Conservation (phyloP, 2,329 filamentous ascomycete species). For the Plenodomus biglobosus region DNA sequence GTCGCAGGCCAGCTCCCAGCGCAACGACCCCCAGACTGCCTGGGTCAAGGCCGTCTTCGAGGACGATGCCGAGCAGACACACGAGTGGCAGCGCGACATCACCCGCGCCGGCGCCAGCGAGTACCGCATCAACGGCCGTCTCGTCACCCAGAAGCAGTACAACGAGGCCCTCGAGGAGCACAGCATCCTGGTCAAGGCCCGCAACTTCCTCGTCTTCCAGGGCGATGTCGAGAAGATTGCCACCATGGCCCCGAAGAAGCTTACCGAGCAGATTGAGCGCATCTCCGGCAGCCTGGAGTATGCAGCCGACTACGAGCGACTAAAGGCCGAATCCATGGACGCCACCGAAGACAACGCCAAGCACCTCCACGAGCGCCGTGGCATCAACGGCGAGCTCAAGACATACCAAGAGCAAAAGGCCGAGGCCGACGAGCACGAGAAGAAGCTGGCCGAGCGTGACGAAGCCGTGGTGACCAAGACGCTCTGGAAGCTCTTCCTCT, state of each 20-base stretch:
- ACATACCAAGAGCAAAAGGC: conserved; percentile 96
- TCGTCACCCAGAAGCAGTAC: conserved; percentile 87
- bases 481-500: conserved; percentile 95
- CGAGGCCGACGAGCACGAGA: conserved; percentile 90
- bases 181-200: conserved; percentile 96
- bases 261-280: conserved; percentile 93
- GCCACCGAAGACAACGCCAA: conserved; percentile 86
- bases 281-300: conserved; percentile 95
- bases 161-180: conserved; percentile 89
- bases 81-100: conserved; percentile 94
- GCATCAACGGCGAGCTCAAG: conserved; percentile 97
- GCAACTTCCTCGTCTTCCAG: conserved; percentile 98
- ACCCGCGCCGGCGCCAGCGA: conserved; percentile 86
- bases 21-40: conserved; percentile 82
- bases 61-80: conserved; percentile 92
- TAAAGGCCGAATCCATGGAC: conserved; percentile 84
- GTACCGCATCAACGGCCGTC: conserved; percentile 92
- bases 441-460: conserved; percentile 87
- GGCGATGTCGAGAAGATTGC: conserved; percentile 97
- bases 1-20: conserved; percentile 64
- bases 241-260: conserved; percentile 88
- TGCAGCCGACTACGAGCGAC: conserved; percentile 87
- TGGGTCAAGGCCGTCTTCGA: conserved; percentile 99
- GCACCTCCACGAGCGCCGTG: conserved; percentile 83
- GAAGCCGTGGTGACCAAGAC: conserved; percentile 90